Conservation (phyloP, 345 rosid species). For the Conringia planisiliqua region DNA sequence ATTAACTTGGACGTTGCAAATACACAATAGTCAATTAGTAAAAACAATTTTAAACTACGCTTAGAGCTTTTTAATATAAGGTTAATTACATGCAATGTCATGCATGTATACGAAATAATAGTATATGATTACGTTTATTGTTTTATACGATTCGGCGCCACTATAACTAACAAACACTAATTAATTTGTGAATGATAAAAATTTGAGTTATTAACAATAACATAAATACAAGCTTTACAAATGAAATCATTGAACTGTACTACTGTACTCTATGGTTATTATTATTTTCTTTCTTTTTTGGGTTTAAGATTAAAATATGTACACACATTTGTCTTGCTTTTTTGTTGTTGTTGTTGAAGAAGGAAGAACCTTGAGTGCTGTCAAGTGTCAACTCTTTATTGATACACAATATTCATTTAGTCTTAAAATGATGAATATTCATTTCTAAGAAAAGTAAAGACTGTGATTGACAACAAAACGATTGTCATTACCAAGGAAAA, state of each 20-base stretch:
- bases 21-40: not conserved
- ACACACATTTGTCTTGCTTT: constrained; percentile 1
- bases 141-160: constrained; percentile 11
- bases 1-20: constrained; percentile 4
- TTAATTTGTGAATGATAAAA: not conserved
- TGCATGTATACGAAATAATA: not conserved
- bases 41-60: not conserved
- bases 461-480: not conserved
- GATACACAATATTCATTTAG: not conserved
- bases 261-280: not conserved
- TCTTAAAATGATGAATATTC: not conserved
- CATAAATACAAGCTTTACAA: not conserved
- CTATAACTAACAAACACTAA: not conserved
- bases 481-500: not conserved
- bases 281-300: not conserved
- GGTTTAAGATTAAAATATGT: not conserved
- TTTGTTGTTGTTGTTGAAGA: not conserved
- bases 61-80: not conserved
- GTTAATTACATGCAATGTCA: no score
- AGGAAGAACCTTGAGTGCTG: not conserved
- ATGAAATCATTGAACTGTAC: not conserved
- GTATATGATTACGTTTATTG: not conserved
- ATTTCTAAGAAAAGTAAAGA: not conserved
- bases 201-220: not conserved
- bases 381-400: constrained; percentile 11